Evolutionary conservation across 2,329 filamentous ascomycete species (phyloP), one percentile per base, ranked within the genome.

Genomic region (Dactylonectria estremocensis): DNA sequence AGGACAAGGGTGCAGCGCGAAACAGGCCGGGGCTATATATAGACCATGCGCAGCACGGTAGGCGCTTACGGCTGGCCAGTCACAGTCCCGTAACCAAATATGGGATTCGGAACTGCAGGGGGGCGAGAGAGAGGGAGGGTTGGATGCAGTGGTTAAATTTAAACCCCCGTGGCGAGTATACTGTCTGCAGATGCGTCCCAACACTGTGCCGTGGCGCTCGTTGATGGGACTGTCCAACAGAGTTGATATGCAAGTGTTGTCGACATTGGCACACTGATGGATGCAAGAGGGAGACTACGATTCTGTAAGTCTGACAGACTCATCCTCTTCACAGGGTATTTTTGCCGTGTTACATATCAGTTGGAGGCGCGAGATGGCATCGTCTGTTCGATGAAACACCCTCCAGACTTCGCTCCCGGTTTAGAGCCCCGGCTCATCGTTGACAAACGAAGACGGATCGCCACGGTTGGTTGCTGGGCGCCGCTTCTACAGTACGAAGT

Each of bases 1-100:
- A 13, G 43, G 22, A 54, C 52, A 74, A 35, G 71, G 68, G 57
- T 64, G 58, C 63, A 65, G 72, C 69, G 69, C 75, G 74, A 77
- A 77, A 77, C 75, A 71, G 63, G 60, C 69, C 67, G 67, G 72
- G 69, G 65, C 78, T 80, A 80, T 79, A 78, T 79, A 78, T 80
- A 80, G 78, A 72, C 54, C 63, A 57, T 69, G 59, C 68, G 71
- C 72, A 74, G 70, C 71, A 72, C 70, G 69, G 71, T 74, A 68
- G 72, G 78, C 78, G 78, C 76, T 74, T 78, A 80, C 54, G 24
- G 28, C 46, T 7, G 59, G 46, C 78, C 78, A 80, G 80, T 80
- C 73, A 80, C 9, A 31, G 53, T 4, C 5, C 54, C 16, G 35
- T 24, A 22, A 54, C 65, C 68, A 76, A 74, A 77, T 77, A 76